Base-by-base conservation (phyloP, 2,329 filamentous ascomycete species). In the Diplodia corticola region DNA sequence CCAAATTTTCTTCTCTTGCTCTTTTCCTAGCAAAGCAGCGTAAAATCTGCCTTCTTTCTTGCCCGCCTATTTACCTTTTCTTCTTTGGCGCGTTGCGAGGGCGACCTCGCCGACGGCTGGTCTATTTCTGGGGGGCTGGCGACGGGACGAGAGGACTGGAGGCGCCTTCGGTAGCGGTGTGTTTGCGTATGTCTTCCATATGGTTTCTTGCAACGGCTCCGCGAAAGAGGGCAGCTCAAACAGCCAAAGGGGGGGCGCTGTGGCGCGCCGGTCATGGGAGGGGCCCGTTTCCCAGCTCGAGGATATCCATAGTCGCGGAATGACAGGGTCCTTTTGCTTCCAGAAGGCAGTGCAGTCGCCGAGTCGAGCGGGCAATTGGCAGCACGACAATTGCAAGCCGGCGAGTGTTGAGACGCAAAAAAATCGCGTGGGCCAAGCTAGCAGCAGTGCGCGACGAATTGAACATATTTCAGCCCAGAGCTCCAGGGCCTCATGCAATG, bases 401-500 rank as follows among this genome's bases (percentile, higher is more conserved):
- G 54, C 20, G 35, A 20, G 53, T 9, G 20, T 26, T 22, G 53
- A 59, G 37, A 59, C 13, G 54, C 22, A 59, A 59, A 59, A 61
- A 61, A 61, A 61, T 35, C 40, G 57, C 57, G 57, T 35, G 44
- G 57, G 57, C 57, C 17, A 22, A 24, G 57, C 40, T 33, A 48
- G 44, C 50, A 61, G 57, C 57, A 61, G 57, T 20, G 57, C 57
- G 57, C 57, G 57, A 61, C 57, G 57, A 61, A 61, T 49, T 61
- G 57, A 61, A 61, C 57, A 61, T 61, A 61, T 61, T 61, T 61
- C 57, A 61, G 57, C 57, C 40, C 57, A 61, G 57, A 35, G 44
- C 57, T 61, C 57, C 57, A 61, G 57, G 57, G 57, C 57, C 57
- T 61, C 44, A 61, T 61, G 57, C 57, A 61, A 61, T 61, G 57